Percentiles rank a stretch among this genome's conserved stretches.
phyloP scores from a whole-genome alignment of 106 monocot species.

The Dendrobium nobile region DNA sequence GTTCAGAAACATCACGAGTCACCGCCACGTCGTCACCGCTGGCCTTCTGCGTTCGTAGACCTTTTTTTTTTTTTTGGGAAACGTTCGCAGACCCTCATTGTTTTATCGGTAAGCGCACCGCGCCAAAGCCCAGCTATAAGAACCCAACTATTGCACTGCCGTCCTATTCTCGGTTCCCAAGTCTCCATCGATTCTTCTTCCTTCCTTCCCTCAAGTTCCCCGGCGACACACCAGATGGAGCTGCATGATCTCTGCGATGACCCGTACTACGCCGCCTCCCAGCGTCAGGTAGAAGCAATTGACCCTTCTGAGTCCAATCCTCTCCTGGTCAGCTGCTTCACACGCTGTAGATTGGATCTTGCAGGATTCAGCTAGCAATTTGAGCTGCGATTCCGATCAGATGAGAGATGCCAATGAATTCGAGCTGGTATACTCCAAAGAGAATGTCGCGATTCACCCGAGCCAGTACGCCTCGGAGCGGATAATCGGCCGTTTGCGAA shows the following conservation, averaged over 20 bases:
- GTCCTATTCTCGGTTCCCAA: not conserved
- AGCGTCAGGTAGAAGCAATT: constrained; percentile 26
- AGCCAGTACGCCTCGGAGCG: constrained; percentile 56
- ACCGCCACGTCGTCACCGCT: too few species aligned
- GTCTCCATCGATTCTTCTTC: not conserved
- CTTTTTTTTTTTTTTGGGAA: too few species aligned
- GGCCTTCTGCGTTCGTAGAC: too few species aligned
- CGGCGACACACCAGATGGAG: constrained; percentile 36
- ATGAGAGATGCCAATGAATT: constrained; percentile 15
- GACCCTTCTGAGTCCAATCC: not conserved
- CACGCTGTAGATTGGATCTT: not conserved
- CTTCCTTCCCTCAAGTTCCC: not conserved
- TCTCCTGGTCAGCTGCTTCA: not conserved
- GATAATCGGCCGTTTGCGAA: constrained; percentile 62
- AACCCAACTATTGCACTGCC: not conserved
- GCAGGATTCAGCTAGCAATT: constrained; percentile 22
- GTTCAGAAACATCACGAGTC: too few species aligned
- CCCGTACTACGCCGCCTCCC: constrained; percentile 70
- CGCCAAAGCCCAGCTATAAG: not conserved
- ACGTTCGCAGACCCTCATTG: too few species aligned
- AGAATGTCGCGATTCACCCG: constrained; percentile 75
- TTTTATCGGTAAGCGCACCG: too few species aligned
- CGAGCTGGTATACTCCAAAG: constrained; percentile 32
- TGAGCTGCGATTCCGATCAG: constrained; percentile 27
- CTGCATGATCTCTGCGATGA: constrained; percentile 75